Evolutionary conservation across 2,329 filamentous ascomycete genomes (phyloP), one percentile per base, ranked within the genome.

Genomic region (Paradendryphiella salina): DNA sequence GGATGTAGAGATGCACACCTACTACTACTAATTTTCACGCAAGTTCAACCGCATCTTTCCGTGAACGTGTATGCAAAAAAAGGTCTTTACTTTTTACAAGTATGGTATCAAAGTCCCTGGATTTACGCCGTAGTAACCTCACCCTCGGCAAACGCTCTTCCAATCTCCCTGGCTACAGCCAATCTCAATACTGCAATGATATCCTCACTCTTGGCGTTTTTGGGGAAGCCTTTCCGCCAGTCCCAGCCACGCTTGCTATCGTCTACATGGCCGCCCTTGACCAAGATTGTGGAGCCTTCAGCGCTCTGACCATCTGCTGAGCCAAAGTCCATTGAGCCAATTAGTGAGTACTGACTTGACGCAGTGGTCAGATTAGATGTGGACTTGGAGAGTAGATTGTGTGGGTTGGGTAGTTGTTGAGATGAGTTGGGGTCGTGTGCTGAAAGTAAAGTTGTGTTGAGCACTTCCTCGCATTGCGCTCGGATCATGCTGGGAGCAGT

Each of bases 401-500:
- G 56, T 50, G 61, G 53, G 21, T 54, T 46, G 1, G 54, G 45
- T 15, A 52, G n/a, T 35, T 47, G 50, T 36, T 48, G 70, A 40
- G 64, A 64, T 8, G 60, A 57, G 14, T 53, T 46, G 14, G 59
- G 42, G 37, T 64, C 85, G 39, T 85, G 83, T 13, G 82, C 84
- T 5, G 88, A 87, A n/a, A 84, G 78, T 17, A 96, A 76, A 5
- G 91, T 88, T 1, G 90, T 83, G 54, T 83, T 77, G 67, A 96
- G 85, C 67, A 91, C 93, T 64, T 90, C 88, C 58, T 90, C 86
- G 67, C 88, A 90, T 18, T 87, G 85, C 0, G 80, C 76, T 66
- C 86, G 90, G 6, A 96, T 86, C 42, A 87, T 82, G 14, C 83
- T 81, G 5, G 85, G 82, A 13, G 94, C 87, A 0, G 89, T 89